Base-by-base conservation (phyloP, 164 flowering plant species). In the Tetrastigma voinierianum region DNA sequence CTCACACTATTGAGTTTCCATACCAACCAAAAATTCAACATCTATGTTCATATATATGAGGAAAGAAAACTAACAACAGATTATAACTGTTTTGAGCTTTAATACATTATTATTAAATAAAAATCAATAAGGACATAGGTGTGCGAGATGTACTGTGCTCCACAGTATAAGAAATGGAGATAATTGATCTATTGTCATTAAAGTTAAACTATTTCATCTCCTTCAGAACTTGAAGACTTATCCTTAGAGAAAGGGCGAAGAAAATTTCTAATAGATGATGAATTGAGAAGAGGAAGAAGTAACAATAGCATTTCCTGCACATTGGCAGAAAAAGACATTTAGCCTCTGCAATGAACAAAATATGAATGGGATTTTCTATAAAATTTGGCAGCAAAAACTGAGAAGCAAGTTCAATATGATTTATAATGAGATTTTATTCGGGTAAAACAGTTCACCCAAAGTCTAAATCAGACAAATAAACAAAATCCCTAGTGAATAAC, bases 271-370 rank as follows among this genome's bases (percentile, higher is more conserved):
- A 93, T 54, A 7, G 95, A 85, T 65, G 99, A 79, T 24, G 99
- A 90, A 69, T 91, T 96, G 48, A 96, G 93, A 74, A 96, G 95
- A 17, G 98, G 99, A 70, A 96, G 95, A 70, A 93, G 93, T 77
- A 93, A 77, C 62, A 96, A 70, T 75, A 96, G 72, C 98, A 96
- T 86, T 67, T 96, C 99, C 99, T 91, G 91, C 81, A 84, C 19
- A 75, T 49, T 63, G 69, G 47, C 15, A 24, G 59, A 51, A 61
- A 20, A 60, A 23, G 68, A 51, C 13, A 52, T 47, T 8, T 4
- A 51, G 54, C 10, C 7, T 7, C 45, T 12, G 32, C 24, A 9
- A 24, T 4, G 46, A 32, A 9, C 17, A 1, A 9, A 2, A 49
- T 7, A 49, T 12, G 45, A 46, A 16, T 56, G 5, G 9, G 18